phyloP scores from a whole-genome alignment of 2,329 filamentous ascomycete genomes.

The Sphaerulina populicola region DNA sequence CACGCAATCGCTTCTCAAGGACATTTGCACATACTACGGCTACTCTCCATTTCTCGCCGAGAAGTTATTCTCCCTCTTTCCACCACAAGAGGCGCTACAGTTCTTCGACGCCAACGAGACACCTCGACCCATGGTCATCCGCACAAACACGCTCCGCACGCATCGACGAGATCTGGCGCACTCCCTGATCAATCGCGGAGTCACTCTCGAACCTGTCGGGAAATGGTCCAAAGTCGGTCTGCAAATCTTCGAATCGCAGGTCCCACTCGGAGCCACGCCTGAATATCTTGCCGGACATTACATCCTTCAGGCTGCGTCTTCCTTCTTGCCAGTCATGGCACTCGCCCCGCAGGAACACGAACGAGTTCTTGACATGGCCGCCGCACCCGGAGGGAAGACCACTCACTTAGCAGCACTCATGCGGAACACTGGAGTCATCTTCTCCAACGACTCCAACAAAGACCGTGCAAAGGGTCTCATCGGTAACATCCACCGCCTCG shows the following conservation, averaged over 20 bases:
- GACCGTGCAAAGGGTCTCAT: conserved; percentile 91
- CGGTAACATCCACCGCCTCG: conserved; percentile 92
- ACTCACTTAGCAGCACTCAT: conserved; percentile 94
- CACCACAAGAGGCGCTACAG: conserved; percentile 85
- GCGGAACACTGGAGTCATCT: conserved; percentile 92
- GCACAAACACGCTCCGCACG: conserved; percentile 86
- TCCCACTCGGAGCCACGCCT: conserved; percentile 84
- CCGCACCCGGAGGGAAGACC: conserved; percentile 91
- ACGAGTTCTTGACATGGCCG: conserved; percentile 86
- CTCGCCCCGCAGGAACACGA: conserved; percentile 89
- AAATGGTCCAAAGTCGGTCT: conserved; percentile 98
- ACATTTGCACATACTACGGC: conserved; percentile 93
- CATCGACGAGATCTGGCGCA: conserved; percentile 75
- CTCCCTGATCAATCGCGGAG: conserved; percentile 87
- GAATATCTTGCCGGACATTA: conserved; percentile 97
- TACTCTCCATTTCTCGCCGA: conserved; percentile 92
- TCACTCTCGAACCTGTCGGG: conserved; percentile 90
- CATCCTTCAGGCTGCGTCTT: conserved; percentile 92
- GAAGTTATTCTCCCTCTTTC: conserved; percentile 88
- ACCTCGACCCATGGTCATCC: conserved; percentile 83
- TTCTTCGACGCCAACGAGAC: conserved; percentile 99
- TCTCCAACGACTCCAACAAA: conserved; percentile 96
- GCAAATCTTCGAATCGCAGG: conserved; percentile 85
- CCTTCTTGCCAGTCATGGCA: conserved; percentile 96
- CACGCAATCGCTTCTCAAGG: conserved; percentile 73